Evolutionary conservation across 768 basidiomycete species (phyloP).

Genomic region (Amanita pallidorosea): DNA sequence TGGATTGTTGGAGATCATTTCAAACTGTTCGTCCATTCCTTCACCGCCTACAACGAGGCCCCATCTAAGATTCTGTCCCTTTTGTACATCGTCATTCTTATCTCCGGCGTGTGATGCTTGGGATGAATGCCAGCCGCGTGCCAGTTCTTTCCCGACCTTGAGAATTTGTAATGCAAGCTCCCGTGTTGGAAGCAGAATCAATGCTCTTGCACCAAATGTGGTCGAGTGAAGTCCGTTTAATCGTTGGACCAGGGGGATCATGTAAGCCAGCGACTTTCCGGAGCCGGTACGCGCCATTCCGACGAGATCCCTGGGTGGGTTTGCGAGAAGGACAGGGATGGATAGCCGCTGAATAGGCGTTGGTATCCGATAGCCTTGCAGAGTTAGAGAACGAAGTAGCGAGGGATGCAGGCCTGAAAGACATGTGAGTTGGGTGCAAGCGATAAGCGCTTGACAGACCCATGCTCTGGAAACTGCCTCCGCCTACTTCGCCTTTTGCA

Average conservation of each 20-base stretch:
- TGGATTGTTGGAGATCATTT: constrained; percentile 88
- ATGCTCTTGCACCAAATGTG: constrained; percentile 73
- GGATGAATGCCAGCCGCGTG: constrained; percentile 62
- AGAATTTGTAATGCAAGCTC: constrained; percentile 92
- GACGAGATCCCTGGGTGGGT: constrained; percentile 85
- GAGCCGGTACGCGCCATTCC: constrained; percentile 99
- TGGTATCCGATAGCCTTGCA: constrained; percentile 91
- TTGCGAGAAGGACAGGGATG: constrained; percentile 75
- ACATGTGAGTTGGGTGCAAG: constrained; percentile 5
- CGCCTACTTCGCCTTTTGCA: constrained; percentile 71
- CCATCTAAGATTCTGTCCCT: constrained; percentile 69
- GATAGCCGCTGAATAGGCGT: constrained; percentile 93
- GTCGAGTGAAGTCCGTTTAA: constrained; percentile 73
- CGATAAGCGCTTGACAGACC: constrained; percentile 33
- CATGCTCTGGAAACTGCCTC: constrained; percentile 96
- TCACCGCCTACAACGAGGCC: constrained; percentile 94
- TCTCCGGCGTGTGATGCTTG: constrained; percentile 69
- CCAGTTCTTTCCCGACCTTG: constrained; percentile 92
- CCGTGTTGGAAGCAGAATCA: constrained; percentile 86
- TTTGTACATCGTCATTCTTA: constrained; percentile 43
- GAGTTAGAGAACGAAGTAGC: constrained; percentile 71
- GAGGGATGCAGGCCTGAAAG: constrained; percentile 68
- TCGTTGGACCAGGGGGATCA: constrained; percentile 84
- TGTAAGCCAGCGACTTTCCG: constrained; percentile 93
- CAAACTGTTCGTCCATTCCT: constrained; percentile 90